A percentile compares a stretch with the other conserved stretches of the same genome.
These are phyloP conservation scores for Cicer cuneatum DNA, from an alignment of 306 rosid genomes.

Conservation along the genomic window DNA sequence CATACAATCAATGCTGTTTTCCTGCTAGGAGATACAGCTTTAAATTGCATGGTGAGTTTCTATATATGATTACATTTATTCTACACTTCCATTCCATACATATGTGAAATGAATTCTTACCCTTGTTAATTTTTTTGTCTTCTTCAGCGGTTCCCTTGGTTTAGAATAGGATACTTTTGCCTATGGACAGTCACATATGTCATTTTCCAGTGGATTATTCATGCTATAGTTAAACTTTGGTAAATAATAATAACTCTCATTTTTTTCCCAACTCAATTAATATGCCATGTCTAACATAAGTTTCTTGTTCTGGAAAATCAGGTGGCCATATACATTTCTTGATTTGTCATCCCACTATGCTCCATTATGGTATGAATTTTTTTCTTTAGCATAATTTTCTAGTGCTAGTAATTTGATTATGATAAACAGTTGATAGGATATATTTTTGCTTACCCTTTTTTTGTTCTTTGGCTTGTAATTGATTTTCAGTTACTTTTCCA, in stretches of 20 bases:
- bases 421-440: constrained; percentile 28
- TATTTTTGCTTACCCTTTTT: constrained; percentile 39
- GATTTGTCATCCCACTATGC: constrained; percentile 83
- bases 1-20: constrained; percentile 93
- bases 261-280: constrained; percentile 1
- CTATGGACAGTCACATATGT: constrained; percentile 85
- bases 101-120: constrained; percentile 36
- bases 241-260: constrained; percentile 34
- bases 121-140: constrained; percentile 1
- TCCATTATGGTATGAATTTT: constrained; percentile 74
- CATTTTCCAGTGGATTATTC: constrained; percentile 83
- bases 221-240: constrained; percentile 81
- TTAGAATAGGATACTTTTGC: constrained; percentile 92
- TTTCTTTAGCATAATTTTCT: not conserved
- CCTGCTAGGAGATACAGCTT: constrained; percentile 80
- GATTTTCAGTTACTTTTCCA: constrained; percentile 76
- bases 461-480: constrained; percentile 39
- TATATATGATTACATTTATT: constrained; percentile 26
- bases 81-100: constrained; percentile 28
- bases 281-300: constrained; percentile 18
- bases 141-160: constrained; percentile 91
- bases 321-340: constrained; percentile 99
- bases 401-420: constrained; percentile 22
- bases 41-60: constrained; percentile 80
- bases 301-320: constrained; percentile 47